A percentile compares a stretch with the other conserved stretches of the same genome.
phyloP scores from a whole-genome alignment of 2,329 filamentous ascomycete species.

The Phoma sp. region DNA sequence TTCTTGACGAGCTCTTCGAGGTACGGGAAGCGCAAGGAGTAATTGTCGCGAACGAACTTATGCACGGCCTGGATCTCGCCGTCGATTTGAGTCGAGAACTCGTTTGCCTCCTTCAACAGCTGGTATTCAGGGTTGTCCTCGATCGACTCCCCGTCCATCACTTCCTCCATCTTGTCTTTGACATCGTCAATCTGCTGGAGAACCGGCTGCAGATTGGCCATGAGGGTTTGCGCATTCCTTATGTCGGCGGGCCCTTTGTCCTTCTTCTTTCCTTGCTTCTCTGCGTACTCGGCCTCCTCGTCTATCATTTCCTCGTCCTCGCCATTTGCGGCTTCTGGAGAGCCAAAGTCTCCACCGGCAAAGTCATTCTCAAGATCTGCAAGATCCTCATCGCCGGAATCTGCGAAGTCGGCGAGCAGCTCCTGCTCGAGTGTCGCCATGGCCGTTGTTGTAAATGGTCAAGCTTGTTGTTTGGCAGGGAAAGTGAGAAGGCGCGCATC shows the following conservation, averaged over 20 bases:
- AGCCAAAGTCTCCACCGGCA: slow-evolving; percentile 41
- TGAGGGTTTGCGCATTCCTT: slow-evolving; percentile 77
- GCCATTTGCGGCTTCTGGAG: slow-evolving; percentile 58
- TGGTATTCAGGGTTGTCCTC: slow-evolving; percentile 94
- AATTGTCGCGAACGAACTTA: slow-evolving; percentile 96
- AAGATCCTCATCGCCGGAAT: slow-evolving; percentile 70
- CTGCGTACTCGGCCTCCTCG: slow-evolving; percentile 63
- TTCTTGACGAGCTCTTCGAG: slow-evolving; percentile 90
- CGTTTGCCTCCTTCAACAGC: slow-evolving; percentile 86
- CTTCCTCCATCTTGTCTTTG: slow-evolving; percentile 73
- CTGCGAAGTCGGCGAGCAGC: slow-evolving; percentile 88
- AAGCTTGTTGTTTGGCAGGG: slow-evolving; percentile 4
- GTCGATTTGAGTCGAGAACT: slow-evolving; percentile 89
- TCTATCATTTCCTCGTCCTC: slow-evolving; percentile 68
- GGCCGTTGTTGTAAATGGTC: slow-evolving; percentile 8
- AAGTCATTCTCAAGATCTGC: slow-evolving; percentile 47
- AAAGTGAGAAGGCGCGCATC: slow-evolving; percentile 14
- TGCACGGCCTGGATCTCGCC: slow-evolving; percentile 92
- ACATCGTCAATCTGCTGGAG: slow-evolving; percentile 66
- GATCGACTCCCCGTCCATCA: slow-evolving; percentile 75
- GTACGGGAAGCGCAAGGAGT: slow-evolving; percentile 91
- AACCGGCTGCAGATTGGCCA: slow-evolving; percentile 81
- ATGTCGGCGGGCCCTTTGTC: slow-evolving; percentile 75
- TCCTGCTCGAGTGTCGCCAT: slow-evolving; percentile 94
- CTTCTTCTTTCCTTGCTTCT: slow-evolving; percentile 68